These are phyloP conservation scores for Fusarium papillatum DNA, from an alignment of 2,329 filamentous ascomycete species.

Conservation along the genomic window DNA sequence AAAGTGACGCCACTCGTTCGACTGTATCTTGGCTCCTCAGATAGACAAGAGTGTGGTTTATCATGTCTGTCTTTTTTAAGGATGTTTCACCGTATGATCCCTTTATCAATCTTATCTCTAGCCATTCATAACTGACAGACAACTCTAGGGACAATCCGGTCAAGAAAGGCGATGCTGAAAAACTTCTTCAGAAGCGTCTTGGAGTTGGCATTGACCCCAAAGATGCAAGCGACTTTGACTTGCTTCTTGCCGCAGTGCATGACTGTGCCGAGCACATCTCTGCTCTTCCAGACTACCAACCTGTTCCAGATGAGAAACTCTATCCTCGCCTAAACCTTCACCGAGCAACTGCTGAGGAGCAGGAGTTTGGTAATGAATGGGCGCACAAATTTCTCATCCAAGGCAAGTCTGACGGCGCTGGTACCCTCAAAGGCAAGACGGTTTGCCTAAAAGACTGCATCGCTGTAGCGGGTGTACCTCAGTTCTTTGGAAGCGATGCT, in stretches of 20 bases:
- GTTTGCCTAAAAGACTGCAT: conserved; percentile 69
- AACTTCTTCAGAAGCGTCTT: conserved; percentile 50
- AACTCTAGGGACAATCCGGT: conserved; percentile 54
- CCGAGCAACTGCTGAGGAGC: conserved; percentile 54
- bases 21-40: background rate
- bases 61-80: conserved; percentile 56
- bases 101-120: background rate
- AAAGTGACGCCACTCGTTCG: background rate
- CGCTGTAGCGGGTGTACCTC: conserved; percentile 65
- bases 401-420: conserved; percentile 41
- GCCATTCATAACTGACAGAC: background rate
- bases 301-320: conserved; percentile 52
- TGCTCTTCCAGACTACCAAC: conserved; percentile 61
- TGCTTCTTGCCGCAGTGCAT: conserved; percentile 63
- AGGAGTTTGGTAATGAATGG: conserved; percentile 64
- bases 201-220: conserved; percentile 52
- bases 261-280: conserved; percentile 62
- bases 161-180: conserved; percentile 53
- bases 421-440: conserved; percentile 56
- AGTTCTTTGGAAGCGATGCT: conserved; percentile 65
- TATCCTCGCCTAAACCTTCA: conserved; percentile 61
- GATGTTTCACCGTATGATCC: conserved; percentile 50
- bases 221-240: conserved; percentile 59
- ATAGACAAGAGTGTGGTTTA: background rate
- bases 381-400: conserved; percentile 62